A percentile compares a stretch with the other conserved stretches of the same genome.
Conservation (phyloP, 495 filamentous ascomycete genomes). For the Letharia lupina region DNA sequence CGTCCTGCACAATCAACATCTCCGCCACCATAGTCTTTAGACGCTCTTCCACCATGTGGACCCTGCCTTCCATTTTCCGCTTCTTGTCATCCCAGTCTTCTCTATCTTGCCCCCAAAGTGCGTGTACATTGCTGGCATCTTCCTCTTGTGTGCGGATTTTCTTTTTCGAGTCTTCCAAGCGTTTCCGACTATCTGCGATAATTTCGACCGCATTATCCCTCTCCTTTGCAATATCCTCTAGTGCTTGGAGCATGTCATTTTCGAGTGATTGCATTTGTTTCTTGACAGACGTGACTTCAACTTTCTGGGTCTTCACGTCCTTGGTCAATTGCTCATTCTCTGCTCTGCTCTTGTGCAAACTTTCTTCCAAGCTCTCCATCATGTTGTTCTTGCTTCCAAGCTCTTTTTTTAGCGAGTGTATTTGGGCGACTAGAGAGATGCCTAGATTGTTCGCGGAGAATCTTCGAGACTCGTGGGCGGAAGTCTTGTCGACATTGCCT, state of each 20-base stretch:
- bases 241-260: slow-evolving; percentile 73
- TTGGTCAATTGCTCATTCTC: slow-evolving; percentile 65
- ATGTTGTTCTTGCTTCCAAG: slow-evolving; percentile 77
- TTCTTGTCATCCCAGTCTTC: slow-evolving; percentile 75
- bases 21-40: slow-evolving; percentile 78
- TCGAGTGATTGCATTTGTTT: slow-evolving; percentile 80
- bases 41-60: slow-evolving; percentile 80
- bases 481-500: slow-evolving; percentile 61
- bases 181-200: slow-evolving; percentile 64
- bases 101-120: slow-evolving; percentile 71
- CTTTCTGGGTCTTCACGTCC: slow-evolving; percentile 50
- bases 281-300: slow-evolving; percentile 72
- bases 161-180: slow-evolving; percentile 71
- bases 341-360: slow-evolving; percentile 56
- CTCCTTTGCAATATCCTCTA: slow-evolving; percentile 75
- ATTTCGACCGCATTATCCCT: slow-evolving; percentile 74
- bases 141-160: slow-evolving; percentile 75
- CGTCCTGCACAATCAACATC: slow-evolving; percentile 64
- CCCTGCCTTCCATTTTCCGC: slow-evolving; percentile 67
- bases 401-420: slow-evolving; percentile 76
- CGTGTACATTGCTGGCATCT: slow-evolving; percentile 65
- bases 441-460: slow-evolving; percentile 87
- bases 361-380: slow-evolving; percentile 75
- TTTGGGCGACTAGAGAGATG: slow-evolving; percentile 90
- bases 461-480: slow-evolving; percentile 74